Conservation (phyloP, 1,284 basidiomycete species). For the Puccinia horiana region DNA sequence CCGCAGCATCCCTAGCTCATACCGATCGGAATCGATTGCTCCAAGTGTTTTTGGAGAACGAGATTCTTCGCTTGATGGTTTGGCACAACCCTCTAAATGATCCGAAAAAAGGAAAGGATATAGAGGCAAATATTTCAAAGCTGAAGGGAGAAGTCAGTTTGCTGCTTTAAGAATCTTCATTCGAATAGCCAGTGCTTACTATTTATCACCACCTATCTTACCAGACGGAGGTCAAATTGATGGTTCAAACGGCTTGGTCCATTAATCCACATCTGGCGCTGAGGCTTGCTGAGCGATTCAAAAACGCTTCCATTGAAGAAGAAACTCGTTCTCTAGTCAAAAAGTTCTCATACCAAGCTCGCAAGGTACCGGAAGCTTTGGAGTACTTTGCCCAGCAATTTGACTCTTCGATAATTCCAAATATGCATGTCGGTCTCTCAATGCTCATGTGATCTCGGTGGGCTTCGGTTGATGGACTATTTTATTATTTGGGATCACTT, state of each 20-base stretch:
- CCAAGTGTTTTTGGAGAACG: conserved; percentile 82
- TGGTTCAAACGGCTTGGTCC: conserved; percentile 78
- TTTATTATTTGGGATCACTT: neutral
- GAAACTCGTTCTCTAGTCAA: conserved; percentile 24
- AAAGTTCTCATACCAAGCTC: conserved; percentile 39
- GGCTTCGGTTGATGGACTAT: neutral
- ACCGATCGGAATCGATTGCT: conserved; percentile 72
- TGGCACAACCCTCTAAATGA: conserved; percentile 89
- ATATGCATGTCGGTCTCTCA: conserved; percentile 30
- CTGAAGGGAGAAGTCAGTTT: conserved; percentile 66
- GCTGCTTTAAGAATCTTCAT: neutral
- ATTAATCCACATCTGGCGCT: conserved; percentile 65
- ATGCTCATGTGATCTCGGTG: neutral
- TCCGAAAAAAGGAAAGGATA: conserved; percentile 68
- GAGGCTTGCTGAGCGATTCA: conserved; percentile 39
- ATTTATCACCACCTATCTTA: conserved; percentile 41
- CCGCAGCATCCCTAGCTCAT: conserved; percentile 60
- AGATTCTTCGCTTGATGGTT: conserved; percentile 79
- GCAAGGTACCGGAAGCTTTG: conserved; percentile 46
- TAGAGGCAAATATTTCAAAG: conserved; percentile 66
- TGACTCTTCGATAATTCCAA: conserved; percentile 30
- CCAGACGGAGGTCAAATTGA: conserved; percentile 70
- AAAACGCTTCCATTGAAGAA: conserved; percentile 28
- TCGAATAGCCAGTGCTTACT: conserved; percentile 15
- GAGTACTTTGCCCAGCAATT: conserved; percentile 39